Evolutionary conservation across 2,329 filamentous ascomycete species (phyloP).

Genomic region (Neurospora sp.): DNA sequence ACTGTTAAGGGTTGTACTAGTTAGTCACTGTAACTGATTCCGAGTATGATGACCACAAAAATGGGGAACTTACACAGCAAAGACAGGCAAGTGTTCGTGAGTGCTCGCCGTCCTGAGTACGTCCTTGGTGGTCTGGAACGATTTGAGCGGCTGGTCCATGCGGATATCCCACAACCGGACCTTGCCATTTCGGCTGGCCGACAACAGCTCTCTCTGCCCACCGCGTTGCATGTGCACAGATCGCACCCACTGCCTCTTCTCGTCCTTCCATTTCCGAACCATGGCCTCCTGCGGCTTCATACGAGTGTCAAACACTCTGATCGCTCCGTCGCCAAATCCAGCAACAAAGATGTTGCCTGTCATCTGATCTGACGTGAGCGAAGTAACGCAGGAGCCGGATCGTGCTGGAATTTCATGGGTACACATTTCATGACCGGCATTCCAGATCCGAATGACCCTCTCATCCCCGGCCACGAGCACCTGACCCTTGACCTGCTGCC

Average conservation of each 20-base stretch:
- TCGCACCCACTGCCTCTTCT: constrained; percentile 82
- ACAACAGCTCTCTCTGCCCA: constrained; percentile 82
- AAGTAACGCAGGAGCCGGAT: constrained; percentile 91
- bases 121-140: constrained; percentile 64
- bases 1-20: constrained; percentile 33
- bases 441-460: constrained; percentile 92
- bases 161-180: constrained; percentile 95
- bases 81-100: constrained; percentile 93
- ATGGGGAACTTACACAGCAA: constrained; percentile 65
- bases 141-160: constrained; percentile 66
- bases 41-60: background rate
- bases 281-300: constrained; percentile 77
- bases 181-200: constrained; percentile 83
- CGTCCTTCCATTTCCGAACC: constrained; percentile 95
- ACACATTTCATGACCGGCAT: constrained; percentile 86
- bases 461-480: constrained; percentile 95
- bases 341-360: constrained; percentile 94
- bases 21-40: constrained; percentile 17
- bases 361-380: constrained; percentile 92
- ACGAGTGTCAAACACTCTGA: constrained; percentile 88
- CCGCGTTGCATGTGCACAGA: constrained; percentile 95
- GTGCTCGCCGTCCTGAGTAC: constrained; percentile 78
- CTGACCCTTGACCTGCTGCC: constrained; percentile 95
- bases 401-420: constrained; percentile 88
- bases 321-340: constrained; percentile 89